Evolutionary conservation across 495 filamentous ascomycete species (phyloP).

Genomic region (Xylaria nigripes): DNA sequence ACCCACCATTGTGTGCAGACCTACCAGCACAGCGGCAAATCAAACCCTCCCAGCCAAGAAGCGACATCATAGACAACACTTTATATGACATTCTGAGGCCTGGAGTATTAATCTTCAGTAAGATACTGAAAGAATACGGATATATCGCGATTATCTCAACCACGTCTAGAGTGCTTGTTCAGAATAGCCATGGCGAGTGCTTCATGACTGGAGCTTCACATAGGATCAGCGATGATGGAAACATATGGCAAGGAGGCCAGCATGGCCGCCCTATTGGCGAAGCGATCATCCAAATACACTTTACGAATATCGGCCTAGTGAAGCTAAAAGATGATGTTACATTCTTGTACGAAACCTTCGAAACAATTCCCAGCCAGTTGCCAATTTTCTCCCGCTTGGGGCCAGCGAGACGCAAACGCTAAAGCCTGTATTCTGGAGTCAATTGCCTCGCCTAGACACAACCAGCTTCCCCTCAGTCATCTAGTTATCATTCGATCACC

Average conservation of each 20-base stretch:
- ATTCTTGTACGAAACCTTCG: constrained; percentile 2
- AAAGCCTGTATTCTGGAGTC: too few relatives aligned
- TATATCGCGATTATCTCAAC: constrained; percentile 1
- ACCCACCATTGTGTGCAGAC: constrained; percentile 1
- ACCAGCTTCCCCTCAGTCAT: too few relatives aligned
- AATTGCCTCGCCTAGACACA: too few relatives aligned
- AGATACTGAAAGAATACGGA: not conserved
- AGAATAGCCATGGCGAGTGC: not conserved
- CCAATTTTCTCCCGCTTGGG: constrained; percentile 1
- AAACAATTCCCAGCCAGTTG: not conserved
- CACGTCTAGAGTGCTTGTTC: constrained; percentile 1
- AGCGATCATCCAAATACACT: not conserved
- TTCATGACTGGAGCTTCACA: constrained; percentile 8
- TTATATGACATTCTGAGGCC: constrained; percentile 4
- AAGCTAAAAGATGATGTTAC: not conserved
- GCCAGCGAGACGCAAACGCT: too few relatives aligned
- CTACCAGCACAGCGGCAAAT: not conserved
- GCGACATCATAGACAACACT: not conserved
- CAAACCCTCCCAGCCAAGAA: not conserved
- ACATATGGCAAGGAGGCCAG: not conserved
- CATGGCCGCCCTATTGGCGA: not conserved
- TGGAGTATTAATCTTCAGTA: constrained; percentile 4
- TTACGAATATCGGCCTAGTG: constrained; percentile 2
- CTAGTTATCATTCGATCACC: too few relatives aligned
- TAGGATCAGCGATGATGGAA: constrained; percentile 1